Evolutionary conservation across 768 basidiomycete species (phyloP), one percentile per base, ranked within the genome.

Genomic region (Pleurotus cornucopiae): DNA sequence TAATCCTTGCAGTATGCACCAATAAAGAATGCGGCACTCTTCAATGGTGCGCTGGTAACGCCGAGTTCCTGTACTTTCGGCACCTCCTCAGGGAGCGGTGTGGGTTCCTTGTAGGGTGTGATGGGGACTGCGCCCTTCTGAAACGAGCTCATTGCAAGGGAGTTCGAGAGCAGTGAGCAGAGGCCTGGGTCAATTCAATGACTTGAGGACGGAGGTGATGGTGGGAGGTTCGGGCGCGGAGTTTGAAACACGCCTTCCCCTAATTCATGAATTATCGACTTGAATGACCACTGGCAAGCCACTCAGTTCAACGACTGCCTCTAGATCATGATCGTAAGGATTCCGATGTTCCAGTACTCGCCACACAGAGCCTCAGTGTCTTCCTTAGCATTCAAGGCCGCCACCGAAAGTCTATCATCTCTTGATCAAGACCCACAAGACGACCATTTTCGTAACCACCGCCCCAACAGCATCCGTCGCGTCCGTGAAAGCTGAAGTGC

Each of bases 1-100:
- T 85, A 96, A 56, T 94, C 91, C 73, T 93, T 93, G 83, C 96
- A 99, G 69, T 92, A 83, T 38, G 90, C 88, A 25, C 94, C 97
- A 69, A 99, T 85, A 76, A 98, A 98, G 83, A 98, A 98, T 6
- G 93, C 89, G 1, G 96, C 94, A 63, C 89, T 91, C 77, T 98
- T 98, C 66, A 98, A 76, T 1, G 96, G 97, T 57, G 87, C 97
- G 61, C 92, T 95, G 1, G 93, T 93, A 44, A 76, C 80, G 41
- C 95, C 96, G 45, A 99, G 72, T 72, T 99, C 97, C 58, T 83
- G 78, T 38, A 98, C 91, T 66, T 84, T 85, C 34, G 95, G 94
- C 20, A 76, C 63, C 58, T 81, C 67, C 30, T 74, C 73, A 0
- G 89, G 86, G 57, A 86, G 77, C 1, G 88, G 85, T 2, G 87